Conservation (phyloP, 2,329 filamentous ascomycete species). For the Colletotrichum scovillei region DNA sequence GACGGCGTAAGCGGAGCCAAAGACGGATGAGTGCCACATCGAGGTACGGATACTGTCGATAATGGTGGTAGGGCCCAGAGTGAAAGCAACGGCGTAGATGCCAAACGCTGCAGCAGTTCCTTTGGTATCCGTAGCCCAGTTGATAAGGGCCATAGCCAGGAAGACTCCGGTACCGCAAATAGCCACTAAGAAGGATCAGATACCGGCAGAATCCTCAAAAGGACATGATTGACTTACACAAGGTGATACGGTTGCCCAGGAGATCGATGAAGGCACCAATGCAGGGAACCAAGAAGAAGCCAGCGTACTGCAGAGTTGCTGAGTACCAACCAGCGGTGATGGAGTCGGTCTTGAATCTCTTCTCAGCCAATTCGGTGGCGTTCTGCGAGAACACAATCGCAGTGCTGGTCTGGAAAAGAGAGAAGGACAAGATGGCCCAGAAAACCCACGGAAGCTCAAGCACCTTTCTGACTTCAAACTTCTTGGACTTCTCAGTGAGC, state of each 20-base stretch:
- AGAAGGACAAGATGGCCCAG: conserved; percentile 66
- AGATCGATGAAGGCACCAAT: conserved; percentile 68
- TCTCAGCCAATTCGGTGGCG: conserved; percentile 70
- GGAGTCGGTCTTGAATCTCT: conserved; percentile 65
- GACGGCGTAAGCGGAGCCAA: conserved; percentile 69
- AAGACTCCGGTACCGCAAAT: conserved; percentile 59
- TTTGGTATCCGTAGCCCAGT: conserved; percentile 58
- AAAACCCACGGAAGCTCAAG: conserved; percentile 69
- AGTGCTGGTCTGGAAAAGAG: conserved; percentile 68
- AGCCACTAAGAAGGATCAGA: conserved; percentile 40
- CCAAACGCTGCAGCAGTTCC: conserved; percentile 71
- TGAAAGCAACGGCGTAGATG: conserved; percentile 66
- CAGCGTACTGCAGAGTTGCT: conserved; percentile 62
- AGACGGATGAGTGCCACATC: conserved; percentile 70
- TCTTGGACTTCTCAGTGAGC: conserved; percentile 69
- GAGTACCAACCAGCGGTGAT: conserved; percentile 72
- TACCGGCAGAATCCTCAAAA: neutral
- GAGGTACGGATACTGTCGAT: conserved; percentile 71
- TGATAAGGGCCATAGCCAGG: conserved; percentile 62
- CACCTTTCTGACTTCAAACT: conserved; percentile 66
- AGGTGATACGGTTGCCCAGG: conserved; percentile 61
- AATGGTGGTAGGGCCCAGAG: conserved; percentile 67
- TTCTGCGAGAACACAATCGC: conserved; percentile 66
- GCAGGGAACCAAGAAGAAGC: conserved; percentile 68
- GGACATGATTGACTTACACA: conserved; percentile 41